Percentiles rank a stretch among this genome's conserved stretches.
phyloP scores from a whole-genome alignment of 108 stramenopile species.

The Tribonema minus region DNA sequence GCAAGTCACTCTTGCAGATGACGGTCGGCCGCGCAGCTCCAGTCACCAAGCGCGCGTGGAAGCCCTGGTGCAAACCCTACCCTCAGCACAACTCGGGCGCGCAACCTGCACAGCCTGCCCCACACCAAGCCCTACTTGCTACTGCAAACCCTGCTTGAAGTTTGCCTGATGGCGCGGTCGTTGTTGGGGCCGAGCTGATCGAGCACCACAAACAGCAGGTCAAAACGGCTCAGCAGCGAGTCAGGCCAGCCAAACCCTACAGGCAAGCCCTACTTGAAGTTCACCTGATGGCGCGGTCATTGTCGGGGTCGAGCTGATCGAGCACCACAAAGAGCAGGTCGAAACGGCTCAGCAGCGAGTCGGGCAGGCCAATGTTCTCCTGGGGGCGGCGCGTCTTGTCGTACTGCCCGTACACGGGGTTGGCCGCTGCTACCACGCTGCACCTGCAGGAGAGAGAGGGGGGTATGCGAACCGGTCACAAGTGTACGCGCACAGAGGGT shows the following conservation, averaged over 20 bases:
- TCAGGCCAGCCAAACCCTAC: constrained; percentile 98
- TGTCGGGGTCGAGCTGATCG: constrained; percentile 90
- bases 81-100: too few relatives aligned
- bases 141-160: too few relatives aligned
- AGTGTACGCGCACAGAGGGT: too few relatives aligned
- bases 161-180: constrained; percentile 76
- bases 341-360: constrained; percentile 95
- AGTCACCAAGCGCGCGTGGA: too few relatives aligned
- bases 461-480: constrained; percentile 86
- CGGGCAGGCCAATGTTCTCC: constrained; percentile 97
- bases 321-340: constrained; percentile 99
- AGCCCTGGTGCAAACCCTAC: too few relatives aligned
- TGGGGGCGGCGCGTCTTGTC: constrained; percentile 86
- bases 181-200: constrained; percentile 90
- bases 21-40: too few relatives aligned
- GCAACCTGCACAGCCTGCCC: too few relatives aligned
- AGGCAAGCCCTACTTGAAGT: too few relatives aligned
- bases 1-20: too few relatives aligned
- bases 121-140: too few relatives aligned
- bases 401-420: constrained; percentile 99
- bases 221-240: constrained; percentile 95
- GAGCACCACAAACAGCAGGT: constrained; percentile 97
- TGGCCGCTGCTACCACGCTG: constrained; percentile 97
- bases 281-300: constrained; percentile 75
- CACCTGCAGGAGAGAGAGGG: too few relatives aligned